phyloP scores from a whole-genome alignment of 2,329 filamentous ascomycete species.

The Apiospora hydei region DNA sequence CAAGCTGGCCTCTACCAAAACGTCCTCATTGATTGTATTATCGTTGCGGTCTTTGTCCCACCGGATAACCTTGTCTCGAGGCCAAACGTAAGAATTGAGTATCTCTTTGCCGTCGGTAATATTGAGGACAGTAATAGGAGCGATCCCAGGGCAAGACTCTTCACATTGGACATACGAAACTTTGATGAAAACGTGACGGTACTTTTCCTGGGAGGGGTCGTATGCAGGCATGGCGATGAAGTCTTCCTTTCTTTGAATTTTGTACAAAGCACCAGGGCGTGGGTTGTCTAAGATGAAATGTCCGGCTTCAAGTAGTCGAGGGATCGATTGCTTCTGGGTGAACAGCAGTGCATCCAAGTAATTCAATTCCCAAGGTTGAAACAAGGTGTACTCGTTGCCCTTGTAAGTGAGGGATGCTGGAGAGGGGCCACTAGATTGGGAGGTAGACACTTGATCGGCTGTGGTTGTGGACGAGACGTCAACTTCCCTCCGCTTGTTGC shows the following conservation, averaged over 20 bases:
- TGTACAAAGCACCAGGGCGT: no score
- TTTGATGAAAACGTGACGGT: not conserved
- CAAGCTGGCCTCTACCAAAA: not conserved
- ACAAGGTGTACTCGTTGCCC: not conserved
- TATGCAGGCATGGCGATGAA: not conserved
- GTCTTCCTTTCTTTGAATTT: not conserved
- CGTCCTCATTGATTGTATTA: not conserved
- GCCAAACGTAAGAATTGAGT: not conserved
- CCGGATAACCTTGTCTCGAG: not conserved
- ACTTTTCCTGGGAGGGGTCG: not conserved
- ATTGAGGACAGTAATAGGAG: not conserved
- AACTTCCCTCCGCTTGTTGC: not conserved
- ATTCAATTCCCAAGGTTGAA: not conserved
- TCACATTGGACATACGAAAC: not conserved
- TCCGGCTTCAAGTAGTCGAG: not conserved
- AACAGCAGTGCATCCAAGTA: not conserved
- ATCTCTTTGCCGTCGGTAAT: not conserved
- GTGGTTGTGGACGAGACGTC: not conserved
- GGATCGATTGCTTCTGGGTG: not conserved
- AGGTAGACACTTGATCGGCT: not conserved
- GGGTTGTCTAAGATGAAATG: not conserved
- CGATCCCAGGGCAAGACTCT: accelerated
- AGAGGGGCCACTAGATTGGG: not conserved
- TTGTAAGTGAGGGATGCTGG: not conserved
- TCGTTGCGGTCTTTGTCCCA: not conserved